Base-by-base conservation (phyloP, 1,284 basidiomycete genomes). In the Microbotryomycetes sp. region DNA sequence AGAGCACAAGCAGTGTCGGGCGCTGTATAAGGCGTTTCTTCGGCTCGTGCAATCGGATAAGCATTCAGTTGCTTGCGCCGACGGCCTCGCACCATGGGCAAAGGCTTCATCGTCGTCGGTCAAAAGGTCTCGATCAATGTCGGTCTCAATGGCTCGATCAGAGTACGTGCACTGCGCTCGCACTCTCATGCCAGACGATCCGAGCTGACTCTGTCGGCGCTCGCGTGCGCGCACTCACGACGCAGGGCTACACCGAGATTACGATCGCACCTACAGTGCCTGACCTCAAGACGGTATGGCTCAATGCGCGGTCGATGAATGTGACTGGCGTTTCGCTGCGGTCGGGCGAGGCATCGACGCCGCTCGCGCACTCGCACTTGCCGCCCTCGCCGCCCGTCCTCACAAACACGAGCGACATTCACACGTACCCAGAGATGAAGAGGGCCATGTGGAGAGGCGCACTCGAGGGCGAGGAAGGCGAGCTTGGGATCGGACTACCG, bases 341-440 rank as follows among this genome's bases (percentile, higher is more conserved):
- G 53, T 41, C 66, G 51, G 64, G 63, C 59, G 6, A 49, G 15
- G 45, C 57, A 50, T 82, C 79, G 24, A 85, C 91, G 58, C 83
- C 83, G 15, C 84, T 90, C 67, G 62, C 30, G 51, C 64, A 61
- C 45, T 57, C 60, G 15, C 54, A 62, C 57, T 54, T 66, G 23
- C 59, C 66, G 80, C 85, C 72, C 7, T 52, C 46, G 76, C 78
- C 61, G 83, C 87, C 29, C 85, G 89, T 64, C 91, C 88, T 71
- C 86, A 94, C 87, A 5, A 69, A 75, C n/a, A 62, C 68, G 0
- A 60, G 62, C 4, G 82, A 85, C 65, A 91, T 97, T 72, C 87
- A 89, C 60, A 82, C 84, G 47, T 92, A 97, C 76, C 89, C 91
- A 6, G 94, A 97, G 74, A 81, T 96, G 64, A 97, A 97, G 80